Evolutionary conservation across 345 rosid species (phyloP).

Genomic region (Odontarrhena argentea): DNA sequence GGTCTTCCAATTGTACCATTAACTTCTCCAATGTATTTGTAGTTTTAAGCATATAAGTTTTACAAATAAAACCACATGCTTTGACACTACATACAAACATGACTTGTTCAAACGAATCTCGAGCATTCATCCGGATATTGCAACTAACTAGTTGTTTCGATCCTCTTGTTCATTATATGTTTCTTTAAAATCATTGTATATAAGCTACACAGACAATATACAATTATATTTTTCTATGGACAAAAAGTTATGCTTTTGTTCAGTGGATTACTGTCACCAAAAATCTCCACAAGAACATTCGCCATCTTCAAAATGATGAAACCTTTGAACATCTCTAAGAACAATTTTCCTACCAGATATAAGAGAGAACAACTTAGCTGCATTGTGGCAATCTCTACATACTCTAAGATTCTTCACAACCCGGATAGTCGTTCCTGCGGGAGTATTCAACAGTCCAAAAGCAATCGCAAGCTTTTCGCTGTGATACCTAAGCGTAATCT

Average conservation of each 20-base stretch:
- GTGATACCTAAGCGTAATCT: conserved; percentile 69
- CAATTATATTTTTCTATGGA: conserved; percentile 7
- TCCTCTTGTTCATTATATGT: too few species aligned
- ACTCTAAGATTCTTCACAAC: conserved; percentile 86
- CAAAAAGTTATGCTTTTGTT: not conserved
- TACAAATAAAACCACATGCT: too few species aligned
- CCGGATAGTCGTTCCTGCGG: conserved; percentile 67
- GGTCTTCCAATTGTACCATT: too few species aligned
- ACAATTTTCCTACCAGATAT: conserved; percentile 66
- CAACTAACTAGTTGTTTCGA: too few species aligned
- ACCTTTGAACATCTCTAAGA: conserved; percentile 88
- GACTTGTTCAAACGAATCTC: too few species aligned
- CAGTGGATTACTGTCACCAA: conserved; percentile 52
- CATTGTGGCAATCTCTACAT: conserved; percentile 87
- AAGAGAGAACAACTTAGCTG: conserved; percentile 69
- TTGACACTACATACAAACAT: too few species aligned
- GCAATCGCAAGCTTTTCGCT: conserved; percentile 85
- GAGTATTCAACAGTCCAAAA: conserved; percentile 74
- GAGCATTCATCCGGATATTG: too few species aligned
- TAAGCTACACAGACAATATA: not conserved
- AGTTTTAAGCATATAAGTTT: too few species aligned
- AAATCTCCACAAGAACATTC: conserved; percentile 81
- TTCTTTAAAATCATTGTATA: not conserved
- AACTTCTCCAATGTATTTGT: too few species aligned
- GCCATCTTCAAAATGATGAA: conserved; percentile 84